These are phyloP conservation scores for Hyaloscypha bicolor DNA, from an alignment of 495 filamentous ascomycete genomes.

Conservation along the genomic window DNA sequence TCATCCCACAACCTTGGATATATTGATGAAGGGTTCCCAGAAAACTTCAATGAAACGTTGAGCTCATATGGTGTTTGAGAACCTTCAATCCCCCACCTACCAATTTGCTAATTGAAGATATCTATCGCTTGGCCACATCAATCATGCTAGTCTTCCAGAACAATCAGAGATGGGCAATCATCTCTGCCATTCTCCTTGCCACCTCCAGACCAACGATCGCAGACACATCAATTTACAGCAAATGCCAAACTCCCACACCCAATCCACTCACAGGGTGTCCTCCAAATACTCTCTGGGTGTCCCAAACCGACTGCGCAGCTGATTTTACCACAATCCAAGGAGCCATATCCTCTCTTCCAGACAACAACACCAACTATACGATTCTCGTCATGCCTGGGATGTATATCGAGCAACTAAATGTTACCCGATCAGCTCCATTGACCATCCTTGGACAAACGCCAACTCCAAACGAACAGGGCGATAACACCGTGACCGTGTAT, in stretches of 20 bases:
- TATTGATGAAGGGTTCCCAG: no score
- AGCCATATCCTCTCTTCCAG: slow-evolving; percentile 51
- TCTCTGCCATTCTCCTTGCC: background rate
- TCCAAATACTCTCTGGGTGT: slow-evolving; percentile 51
- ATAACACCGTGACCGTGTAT: slow-evolving; percentile 51
- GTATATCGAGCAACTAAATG: slow-evolving; percentile 59
- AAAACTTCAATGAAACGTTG: no score
- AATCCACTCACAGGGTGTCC: slow-evolving; percentile 47
- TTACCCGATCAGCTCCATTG: slow-evolving; percentile 56
- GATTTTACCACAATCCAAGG: slow-evolving; percentile 53
- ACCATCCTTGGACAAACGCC: slow-evolving; percentile 55
- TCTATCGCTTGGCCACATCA: no score
- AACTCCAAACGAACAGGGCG: slow-evolving; percentile 35
- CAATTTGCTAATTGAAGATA: no score
- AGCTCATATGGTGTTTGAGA: no score
- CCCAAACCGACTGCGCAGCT: slow-evolving; percentile 35
- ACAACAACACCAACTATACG: slow-evolving; percentile 43
- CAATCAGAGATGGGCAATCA: background rate
- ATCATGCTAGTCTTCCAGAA: background rate
- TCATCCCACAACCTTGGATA: no score
- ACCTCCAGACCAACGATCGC: background rate
- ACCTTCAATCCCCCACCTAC: no score
- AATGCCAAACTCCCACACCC: slow-evolving; percentile 32
- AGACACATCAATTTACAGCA: slow-evolving; percentile 10
- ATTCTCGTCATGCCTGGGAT: slow-evolving; percentile 56